Evolutionary conservation across 352 stramenopile species (phyloP).

Genomic region (Paralagenidium karlingii): DNA sequence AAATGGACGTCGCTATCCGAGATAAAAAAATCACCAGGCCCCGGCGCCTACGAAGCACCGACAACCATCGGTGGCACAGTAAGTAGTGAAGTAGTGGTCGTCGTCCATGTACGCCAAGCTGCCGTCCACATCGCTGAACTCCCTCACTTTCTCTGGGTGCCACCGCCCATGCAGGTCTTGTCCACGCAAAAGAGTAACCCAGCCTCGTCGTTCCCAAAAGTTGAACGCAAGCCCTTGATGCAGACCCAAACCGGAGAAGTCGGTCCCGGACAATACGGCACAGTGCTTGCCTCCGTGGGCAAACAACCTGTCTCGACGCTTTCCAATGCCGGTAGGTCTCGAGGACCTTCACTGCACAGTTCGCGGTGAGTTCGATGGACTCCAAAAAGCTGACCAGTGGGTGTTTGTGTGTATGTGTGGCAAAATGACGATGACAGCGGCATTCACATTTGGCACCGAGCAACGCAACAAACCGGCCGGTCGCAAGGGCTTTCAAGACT

Average conservation of each 20-base stretch:
- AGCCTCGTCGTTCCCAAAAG: conserved; percentile 45
- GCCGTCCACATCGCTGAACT: too few relatives aligned
- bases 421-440: conserved; percentile 29
- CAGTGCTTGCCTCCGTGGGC: conserved; percentile 45
- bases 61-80: conserved; percentile 44
- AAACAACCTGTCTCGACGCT: conserved; percentile 56
- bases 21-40: conserved; percentile 36
- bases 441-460: conserved; percentile 60
- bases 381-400: not conserved
- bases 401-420: not conserved
- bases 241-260: conserved; percentile 33
- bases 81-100: too few relatives aligned
- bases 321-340: conserved; percentile 5
- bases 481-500: conserved; percentile 9
- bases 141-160: not conserved
- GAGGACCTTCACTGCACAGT: not conserved
- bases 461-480: conserved; percentile 23
- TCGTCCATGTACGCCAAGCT: too few relatives aligned
- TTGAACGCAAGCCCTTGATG: conserved; percentile 49
- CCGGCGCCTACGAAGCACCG: conserved; percentile 41
- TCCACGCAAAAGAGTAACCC: conserved; percentile 59
- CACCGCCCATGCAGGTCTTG: too few relatives aligned
- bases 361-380: not conserved
- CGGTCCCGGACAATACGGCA: conserved; percentile 57
- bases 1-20: conserved; percentile 33